These are phyloP conservation scores for Sclerotinia trifoliorum DNA, from an alignment of 2,329 filamentous ascomycete genomes.

Conservation along the genomic window DNA sequence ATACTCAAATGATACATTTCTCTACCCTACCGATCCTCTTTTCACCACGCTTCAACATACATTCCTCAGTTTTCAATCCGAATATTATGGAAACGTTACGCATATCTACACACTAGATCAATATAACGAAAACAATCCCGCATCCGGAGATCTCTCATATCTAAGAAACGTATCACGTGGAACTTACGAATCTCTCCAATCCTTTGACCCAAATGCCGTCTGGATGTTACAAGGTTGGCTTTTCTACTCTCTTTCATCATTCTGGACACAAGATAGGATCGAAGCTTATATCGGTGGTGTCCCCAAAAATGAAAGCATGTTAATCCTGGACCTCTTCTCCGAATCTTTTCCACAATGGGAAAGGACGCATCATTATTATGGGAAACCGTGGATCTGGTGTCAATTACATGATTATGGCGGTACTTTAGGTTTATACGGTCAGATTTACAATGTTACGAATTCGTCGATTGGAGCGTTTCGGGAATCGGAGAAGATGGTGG, in stretches of 20 bases:
- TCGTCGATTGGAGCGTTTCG: conserved; percentile 47
- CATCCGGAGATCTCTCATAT: conserved; percentile 47
- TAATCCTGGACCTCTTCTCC: conserved; percentile 52
- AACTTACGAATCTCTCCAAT: conserved; percentile 50
- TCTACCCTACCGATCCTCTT: conserved; percentile 47
- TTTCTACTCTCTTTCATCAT: conserved; percentile 46
- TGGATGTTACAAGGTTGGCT: conserved; percentile 56
- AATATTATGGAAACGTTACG: conserved; percentile 49
- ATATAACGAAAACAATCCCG: conserved; percentile 53
- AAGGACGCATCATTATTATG: conserved; percentile 49
- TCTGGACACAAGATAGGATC: conserved; percentile 48
- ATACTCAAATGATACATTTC: conserved; percentile 49
- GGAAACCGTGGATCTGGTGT: conserved; percentile 56
- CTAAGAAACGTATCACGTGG: conserved; percentile 44
- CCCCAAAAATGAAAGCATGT: conserved; percentile 45
- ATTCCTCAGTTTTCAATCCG: conserved; percentile 48
- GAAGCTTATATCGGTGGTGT: conserved; percentile 52
- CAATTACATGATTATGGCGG: conserved; percentile 52
- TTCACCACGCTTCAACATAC: conserved; percentile 47
- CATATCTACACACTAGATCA: conserved; percentile 52
- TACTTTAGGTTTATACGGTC: conserved; percentile 51
- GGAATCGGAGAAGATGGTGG: conserved; percentile 46
- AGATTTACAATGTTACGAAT: conserved; percentile 49
- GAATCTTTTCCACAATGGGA: conserved; percentile 52
- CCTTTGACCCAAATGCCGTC: conserved; percentile 48